Base-by-base conservation (phyloP, 345 rosid species). In the Erodium maritimum region DNA sequence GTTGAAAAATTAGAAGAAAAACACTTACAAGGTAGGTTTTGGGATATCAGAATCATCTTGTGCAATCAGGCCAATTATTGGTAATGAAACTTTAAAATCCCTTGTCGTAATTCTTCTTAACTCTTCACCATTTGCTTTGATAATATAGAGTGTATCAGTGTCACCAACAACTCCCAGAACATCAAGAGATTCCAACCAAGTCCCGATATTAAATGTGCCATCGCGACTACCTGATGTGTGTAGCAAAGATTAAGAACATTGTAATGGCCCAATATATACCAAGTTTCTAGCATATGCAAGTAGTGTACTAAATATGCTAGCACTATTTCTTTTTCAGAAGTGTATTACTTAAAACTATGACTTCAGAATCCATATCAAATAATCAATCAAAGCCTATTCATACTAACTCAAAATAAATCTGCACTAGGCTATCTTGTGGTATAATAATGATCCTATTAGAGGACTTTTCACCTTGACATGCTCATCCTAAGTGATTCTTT, bases 101-200 rank as follows among this genome's bases (percentile, higher is more conserved):
- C 69, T 74, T 73, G 63, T 78, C 23, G 80, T 70, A 73, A 80
- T 64, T 69, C 77, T 82, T 33, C 80, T 75, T 62, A 88, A 82
- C 71, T 85, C 94, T 69, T 83, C 94, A 55, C 99, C 99, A 21
- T 78, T 87, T 71, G 85, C 77, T 79, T 80, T 83, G 69, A 93
- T 74, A 73, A 93, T 83, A 77, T 79, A 82, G 46, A 93, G 64
- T 42, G 82, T 76, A 69, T 71, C 88, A 42, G 61, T 65, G 70
- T 80, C 88, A 73, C 87, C 90, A 63, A 69, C 68, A 52, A 89
- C 69, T 74, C 94, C 95, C 68, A 93, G 89, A 65, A 89, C 71
- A 77, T 85, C 85, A 63, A 81, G 91, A 63, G 75, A 63, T 72
- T 80, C 99, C 7, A 94, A 89, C 96, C 99, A 93, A 55, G 76